A percentile compares a stretch with the other conserved stretches of the same genome.
Evolutionary conservation across 2,329 filamentous ascomycete species (phyloP).

Genomic region (Pseudonectria foliicola): DNA sequence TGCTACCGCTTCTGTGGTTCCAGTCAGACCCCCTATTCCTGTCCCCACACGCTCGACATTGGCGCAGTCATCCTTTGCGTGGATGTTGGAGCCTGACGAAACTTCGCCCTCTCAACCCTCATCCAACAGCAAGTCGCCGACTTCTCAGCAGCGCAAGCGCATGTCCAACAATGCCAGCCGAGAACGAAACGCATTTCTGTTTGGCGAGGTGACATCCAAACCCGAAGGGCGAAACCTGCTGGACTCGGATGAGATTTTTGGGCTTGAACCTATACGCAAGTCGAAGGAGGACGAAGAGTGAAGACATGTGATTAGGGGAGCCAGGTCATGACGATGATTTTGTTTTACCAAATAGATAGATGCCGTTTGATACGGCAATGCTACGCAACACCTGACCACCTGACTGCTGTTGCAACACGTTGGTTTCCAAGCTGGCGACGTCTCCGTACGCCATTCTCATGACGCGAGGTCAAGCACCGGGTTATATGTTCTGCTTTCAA

Average conservation of each 20-base stretch:
- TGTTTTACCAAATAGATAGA: too few species aligned
- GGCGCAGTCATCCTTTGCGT: conserved; percentile 69
- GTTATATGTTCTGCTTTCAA: too few species aligned
- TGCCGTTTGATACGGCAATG: too few species aligned
- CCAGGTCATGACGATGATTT: too few species aligned
- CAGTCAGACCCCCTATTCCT: conserved; percentile 25
- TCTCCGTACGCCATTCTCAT: too few species aligned
- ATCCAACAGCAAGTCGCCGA: conserved; percentile 23
- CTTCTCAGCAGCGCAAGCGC: conserved; percentile 33
- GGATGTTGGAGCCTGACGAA: conserved; percentile 62
- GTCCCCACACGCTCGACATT: conserved; percentile 58
- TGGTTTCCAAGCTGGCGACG: too few species aligned
- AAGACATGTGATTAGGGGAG: background rate
- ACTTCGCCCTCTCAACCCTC: conserved; percentile 19
- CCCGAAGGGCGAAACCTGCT: conserved; percentile 28
- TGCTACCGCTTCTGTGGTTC: background rate
- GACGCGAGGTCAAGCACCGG: too few species aligned
- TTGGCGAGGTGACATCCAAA: conserved; percentile 44
- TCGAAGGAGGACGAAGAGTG: conserved; percentile 11
- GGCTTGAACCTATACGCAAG: conserved; percentile 41
- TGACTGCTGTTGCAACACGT: too few species aligned
- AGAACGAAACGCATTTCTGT: conserved; percentile 52
- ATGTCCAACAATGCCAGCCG: conserved; percentile 39
- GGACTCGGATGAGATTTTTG: conserved; percentile 46
- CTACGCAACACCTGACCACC: too few species aligned